Base-by-base conservation (phyloP, 116 monocot species). In the Trichopus zeylanicus region DNA sequence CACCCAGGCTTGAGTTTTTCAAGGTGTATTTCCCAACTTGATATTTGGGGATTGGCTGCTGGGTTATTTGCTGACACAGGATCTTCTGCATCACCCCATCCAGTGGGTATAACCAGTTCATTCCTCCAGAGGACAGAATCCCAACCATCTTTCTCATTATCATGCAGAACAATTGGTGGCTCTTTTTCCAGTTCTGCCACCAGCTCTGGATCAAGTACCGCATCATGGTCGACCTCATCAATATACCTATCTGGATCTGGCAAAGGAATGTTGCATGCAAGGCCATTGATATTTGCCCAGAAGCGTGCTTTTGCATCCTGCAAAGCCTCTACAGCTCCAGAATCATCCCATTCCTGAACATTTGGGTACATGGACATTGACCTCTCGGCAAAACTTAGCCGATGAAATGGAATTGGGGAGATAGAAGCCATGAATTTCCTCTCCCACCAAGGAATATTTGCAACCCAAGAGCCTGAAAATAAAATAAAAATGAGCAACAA, bases 321-420 rank as follows among this genome's bases (percentile, higher is more conserved):
- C 57, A 92, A 92, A 31, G 80, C 83, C 56, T 92, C 92, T 57
- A 65, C 51, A 0, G 73, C 77, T 18, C 70, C 86, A 29, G 80
- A 76, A 63, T 92, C 92, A 61, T 92, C 87, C 92, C 92, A 92
- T 4, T 78, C 53, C 10, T 61, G 53, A 6, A 92, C 46, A 56
- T 65, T 83, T 32, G 68, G 70, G 65, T 70, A 71, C 22, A 35
- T 46, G 8, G 55, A 28, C 63, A 84, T 51, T 11, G 68, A 28
- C 51, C 22, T 51, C 66, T 83, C 67, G 27, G 80, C 61, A 31
- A 75, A 80, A 16, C 66, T 69, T 12, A 92, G 46, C 49, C 70
- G 78, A 51, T 70, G 67, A 81, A 83, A 92, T 35, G 92, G 73
- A 51, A 92, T 70, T 16, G 21, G 21, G 57, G 81, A 75, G 4